Evolutionary conservation across 1,284 basidiomycete genomes (phyloP), one percentile per base, ranked within the genome.

Genomic region (Moesziomyces parantarcticus): DNA sequence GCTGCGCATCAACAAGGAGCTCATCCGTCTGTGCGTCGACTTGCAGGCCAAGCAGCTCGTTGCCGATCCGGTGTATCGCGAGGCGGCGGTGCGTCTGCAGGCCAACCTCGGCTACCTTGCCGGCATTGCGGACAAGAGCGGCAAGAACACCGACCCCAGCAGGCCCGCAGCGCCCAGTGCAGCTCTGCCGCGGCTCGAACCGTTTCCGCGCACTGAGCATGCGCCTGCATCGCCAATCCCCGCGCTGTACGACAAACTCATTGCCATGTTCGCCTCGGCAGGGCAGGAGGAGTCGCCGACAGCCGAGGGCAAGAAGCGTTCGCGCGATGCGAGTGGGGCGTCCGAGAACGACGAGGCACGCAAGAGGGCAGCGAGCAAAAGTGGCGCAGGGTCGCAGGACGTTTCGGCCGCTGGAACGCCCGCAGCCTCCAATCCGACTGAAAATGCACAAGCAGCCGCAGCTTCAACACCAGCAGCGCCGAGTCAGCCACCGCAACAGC

Each of bases 1-100:
- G 13, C 49, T 78, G 41, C 76, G 76, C 25, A 77, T 78, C 61
- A 78, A 78, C 60, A 76, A 78, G 44, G 76, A 78, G 60, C 66
- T 78, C n/a, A 77, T 78, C 49, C 61, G 76, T n/a, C 58, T 78
- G 32, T 78, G 76, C 34, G 63, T 77, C 18, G 65, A 76, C 0
- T 21, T 78, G 47, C 67, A 75, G 52, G 50, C 44, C 42, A 70
- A 71, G 21, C 57, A 70, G 25, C 66, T 74, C 25, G 54, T 50
- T 21, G 46, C 20, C 2, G 68, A 77, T 10, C 62, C 63, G 3
- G 20, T 75, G n/a, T 77, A 66, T 39, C 61, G 75, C 48, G 76
- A 75, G 34, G 71, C 62, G 41, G 75, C 75, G 3, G 23, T 75
- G 4, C 70, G 76, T 32, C 34, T 78, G 45, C 76, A 78, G 22